Evolutionary conservation across 106 monocot species (phyloP), one percentile per base, ranked within the genome.

Genomic region (Dioscorea zingiberensis): DNA sequence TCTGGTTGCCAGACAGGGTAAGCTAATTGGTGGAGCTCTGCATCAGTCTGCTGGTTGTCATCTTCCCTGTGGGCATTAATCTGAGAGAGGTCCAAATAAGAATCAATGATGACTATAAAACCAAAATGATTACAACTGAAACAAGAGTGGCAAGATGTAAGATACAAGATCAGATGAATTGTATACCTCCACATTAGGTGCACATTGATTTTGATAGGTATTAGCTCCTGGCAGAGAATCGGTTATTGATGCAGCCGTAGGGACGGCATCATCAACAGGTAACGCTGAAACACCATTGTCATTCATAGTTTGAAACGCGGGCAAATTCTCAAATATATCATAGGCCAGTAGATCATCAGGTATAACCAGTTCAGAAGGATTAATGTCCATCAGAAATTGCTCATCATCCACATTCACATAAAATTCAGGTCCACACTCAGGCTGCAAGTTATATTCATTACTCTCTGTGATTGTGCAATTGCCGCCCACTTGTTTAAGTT

Each of bases 371-470:
- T 61, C 60, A 67, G 62, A 48, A 27, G 21, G 22, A 69, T 58
- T 38, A 45, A 28, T 24, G 24, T 66, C 69, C 15, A 24, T 22
- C 2, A 44, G 55, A 63, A 73, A 72, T 14, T 3, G 7, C n/a
- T 78, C 6, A 69, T 81, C 85, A 64, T 56, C 77, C 56, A 86
- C 25, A 22, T 75, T 75, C 55, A 78, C 3, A 68, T 72, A 86
- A 4, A 72, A 47, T 13, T 62, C 76, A 55, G 19, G 26, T 22
- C 22, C 69, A 61, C 61, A 44, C 57, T 56, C 78, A 44, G 54
- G 69, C 32, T 62, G 56, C 64, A 75, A 54, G 3, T 4, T 24
- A 48, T 29, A 13, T 25, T 70, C 68, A n/a, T 2, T 17, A 3
- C 48, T 17, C 13, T 29, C 29, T 16, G 29, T 57, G 17, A 58